These are phyloP conservation scores for Xylaria telfairii DNA, from an alignment of 495 filamentous ascomycete species.

Conservation along the genomic window DNA sequence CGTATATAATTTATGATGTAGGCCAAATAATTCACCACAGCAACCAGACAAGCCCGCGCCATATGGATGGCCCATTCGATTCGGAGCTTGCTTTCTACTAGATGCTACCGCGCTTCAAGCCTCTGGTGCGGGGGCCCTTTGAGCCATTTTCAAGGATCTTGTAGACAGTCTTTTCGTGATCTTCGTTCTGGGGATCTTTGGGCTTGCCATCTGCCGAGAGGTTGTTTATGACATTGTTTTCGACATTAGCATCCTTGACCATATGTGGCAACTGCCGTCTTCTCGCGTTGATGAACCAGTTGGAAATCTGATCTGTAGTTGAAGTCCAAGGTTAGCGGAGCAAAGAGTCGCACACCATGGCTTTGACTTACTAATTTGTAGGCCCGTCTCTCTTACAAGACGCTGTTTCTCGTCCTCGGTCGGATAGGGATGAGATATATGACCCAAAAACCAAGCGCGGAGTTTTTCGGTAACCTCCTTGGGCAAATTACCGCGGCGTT, in stretches of 20 bases:
- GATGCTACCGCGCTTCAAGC: conserved; percentile 33
- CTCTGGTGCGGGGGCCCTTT: conserved; percentile 23
- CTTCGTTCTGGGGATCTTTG: conserved; percentile 38
- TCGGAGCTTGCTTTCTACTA: neutral
- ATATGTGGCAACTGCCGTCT: conserved; percentile 76
- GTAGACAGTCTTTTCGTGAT: conserved; percentile 43
- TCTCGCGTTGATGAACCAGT: conserved; percentile 95
- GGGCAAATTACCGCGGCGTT: conserved; percentile 77
- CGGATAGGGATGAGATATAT: conserved; percentile 84
- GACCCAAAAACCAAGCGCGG: conserved; percentile 77
- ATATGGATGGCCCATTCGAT: neutral
- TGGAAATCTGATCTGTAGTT: conserved; percentile 71
- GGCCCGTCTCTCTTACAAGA: conserved; percentile 74
- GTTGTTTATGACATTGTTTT: conserved; percentile 41
- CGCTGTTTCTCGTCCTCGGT: conserved; percentile 90
- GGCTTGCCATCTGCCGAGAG: conserved; percentile 34
- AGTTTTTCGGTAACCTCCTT: conserved; percentile 85
- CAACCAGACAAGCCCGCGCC: neutral
- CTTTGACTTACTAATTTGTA: conserved; percentile 79
- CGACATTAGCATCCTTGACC: conserved; percentile 58
- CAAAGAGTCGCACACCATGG: neutral
- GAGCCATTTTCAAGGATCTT: conserved; percentile 8
- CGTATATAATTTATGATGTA: neutral
- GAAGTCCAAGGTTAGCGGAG: conserved; percentile 23
- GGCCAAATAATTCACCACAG: neutral